phyloP scores from a whole-genome alignment of 208 protist genomes.

The Crithidia bombi region DNA sequence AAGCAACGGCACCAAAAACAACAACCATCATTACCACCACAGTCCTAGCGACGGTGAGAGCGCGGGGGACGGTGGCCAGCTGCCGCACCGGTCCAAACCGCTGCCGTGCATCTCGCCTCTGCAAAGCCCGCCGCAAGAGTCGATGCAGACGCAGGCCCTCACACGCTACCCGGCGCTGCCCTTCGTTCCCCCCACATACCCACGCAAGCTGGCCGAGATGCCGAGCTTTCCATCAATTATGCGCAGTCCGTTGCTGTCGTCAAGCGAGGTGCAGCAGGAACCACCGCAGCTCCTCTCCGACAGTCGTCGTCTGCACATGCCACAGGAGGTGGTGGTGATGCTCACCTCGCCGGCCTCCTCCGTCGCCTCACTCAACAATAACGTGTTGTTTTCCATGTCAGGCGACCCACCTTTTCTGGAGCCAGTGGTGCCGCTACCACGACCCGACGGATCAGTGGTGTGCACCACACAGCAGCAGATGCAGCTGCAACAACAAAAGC shows the following conservation, averaged over 20 bases:
- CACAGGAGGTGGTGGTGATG: not conserved
- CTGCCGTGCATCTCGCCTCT: no score
- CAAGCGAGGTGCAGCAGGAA: not conserved
- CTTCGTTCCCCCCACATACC: not conserved
- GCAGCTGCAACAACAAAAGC: no score
- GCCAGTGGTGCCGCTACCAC: not conserved
- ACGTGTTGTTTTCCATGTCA: not conserved
- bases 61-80: no score
- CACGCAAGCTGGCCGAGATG: not conserved
- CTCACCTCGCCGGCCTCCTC: not conserved
- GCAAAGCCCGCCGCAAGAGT: not conserved
- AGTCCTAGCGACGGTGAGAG: no score
- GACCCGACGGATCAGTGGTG: no score
- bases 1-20: no score
- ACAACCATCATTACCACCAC: no score
- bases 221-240: not conserved
- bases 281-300: not conserved
- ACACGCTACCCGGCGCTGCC: not conserved
- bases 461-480: not conserved
- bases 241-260: not conserved
- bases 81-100: no score
- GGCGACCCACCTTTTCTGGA: not conserved
- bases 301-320: not conserved
- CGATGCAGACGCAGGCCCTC: not conserved
- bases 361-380: not conserved